These are phyloP conservation scores for Teratosphaeria nubilosa DNA, from an alignment of 2,329 filamentous ascomycete genomes.

Conservation along the genomic window DNA sequence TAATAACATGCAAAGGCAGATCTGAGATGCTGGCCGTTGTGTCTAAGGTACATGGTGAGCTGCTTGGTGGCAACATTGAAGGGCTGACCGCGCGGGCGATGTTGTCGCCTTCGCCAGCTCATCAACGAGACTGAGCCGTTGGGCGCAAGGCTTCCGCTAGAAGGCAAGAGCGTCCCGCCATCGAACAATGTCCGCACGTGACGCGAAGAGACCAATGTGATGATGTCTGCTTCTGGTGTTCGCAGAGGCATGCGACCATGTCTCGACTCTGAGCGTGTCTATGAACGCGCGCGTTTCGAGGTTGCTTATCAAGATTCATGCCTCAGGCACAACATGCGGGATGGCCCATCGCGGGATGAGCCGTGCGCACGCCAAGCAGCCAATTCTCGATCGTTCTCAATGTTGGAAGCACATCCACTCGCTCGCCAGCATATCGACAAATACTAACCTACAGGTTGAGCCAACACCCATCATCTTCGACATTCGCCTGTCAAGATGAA, in stretches of 20 bases:
- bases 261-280: neutral
- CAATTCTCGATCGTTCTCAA: neutral
- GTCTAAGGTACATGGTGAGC: neutral
- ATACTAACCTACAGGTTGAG: neutral
- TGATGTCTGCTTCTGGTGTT: no score
- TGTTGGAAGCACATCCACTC: neutral
- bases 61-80: neutral
- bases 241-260: no score
- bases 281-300: neutral
- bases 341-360: neutral
- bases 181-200: no score
- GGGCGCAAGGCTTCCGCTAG: neutral
- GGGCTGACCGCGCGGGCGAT: no score
- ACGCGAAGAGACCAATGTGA: no score
- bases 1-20: neutral
- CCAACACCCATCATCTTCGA: slow-evolving; percentile 2
- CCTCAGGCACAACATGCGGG: neutral
- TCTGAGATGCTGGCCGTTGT: neutral
- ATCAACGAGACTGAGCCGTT: neutral
- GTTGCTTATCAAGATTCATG: neutral
- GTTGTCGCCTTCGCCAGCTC: neutral
- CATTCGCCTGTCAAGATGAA: slow-evolving; percentile 45
- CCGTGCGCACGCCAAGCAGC: neutral
- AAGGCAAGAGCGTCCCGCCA: no score
- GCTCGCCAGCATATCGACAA: neutral